A percentile compares a stretch with the other conserved stretches of the same genome.
phyloP scores from a whole-genome alignment of 1,139 yeast species.

The Geotrichum macrosporum region DNA sequence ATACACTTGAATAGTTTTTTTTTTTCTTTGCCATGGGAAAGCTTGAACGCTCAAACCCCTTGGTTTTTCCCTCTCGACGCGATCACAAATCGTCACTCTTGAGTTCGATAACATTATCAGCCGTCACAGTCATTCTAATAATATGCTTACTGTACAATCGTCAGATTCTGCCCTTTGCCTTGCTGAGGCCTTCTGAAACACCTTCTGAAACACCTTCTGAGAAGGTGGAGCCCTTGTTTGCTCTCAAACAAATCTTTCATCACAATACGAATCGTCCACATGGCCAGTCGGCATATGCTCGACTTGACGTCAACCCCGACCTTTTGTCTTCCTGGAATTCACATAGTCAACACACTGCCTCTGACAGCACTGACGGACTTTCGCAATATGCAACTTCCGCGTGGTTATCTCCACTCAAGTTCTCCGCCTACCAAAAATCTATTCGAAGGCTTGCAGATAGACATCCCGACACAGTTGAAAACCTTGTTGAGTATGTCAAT shows the following conservation, averaged over 20 bases:
- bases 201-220: background rate
- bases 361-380: background rate
- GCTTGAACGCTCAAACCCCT: constrained; percentile 1
- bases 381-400: constrained; percentile 3
- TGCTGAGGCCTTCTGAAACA: too few species aligned
- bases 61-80: background rate
- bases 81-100: too few species aligned
- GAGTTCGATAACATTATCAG: background rate
- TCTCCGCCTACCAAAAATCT: constrained; percentile 20
- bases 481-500: constrained; percentile 58
- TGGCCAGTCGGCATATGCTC: constrained; percentile 12
- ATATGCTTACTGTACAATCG: constrained; percentile 1
- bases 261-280: constrained; percentile 19
- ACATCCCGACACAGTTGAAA: constrained; percentile 60
- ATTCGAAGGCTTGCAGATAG: constrained; percentile 54
- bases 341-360: background rate
- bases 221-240: constrained; percentile 6
- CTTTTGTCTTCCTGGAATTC: background rate
- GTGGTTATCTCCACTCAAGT: constrained; percentile 8
- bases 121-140: background rate
- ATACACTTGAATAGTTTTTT: too few species aligned
- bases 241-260: constrained; percentile 18
- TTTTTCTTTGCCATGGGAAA: constrained; percentile 11
- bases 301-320: constrained; percentile 14
- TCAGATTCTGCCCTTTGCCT: too few species aligned